Evolutionary conservation across 768 basidiomycete genomes (phyloP).

Genomic region (Kondoa malvinella): DNA sequence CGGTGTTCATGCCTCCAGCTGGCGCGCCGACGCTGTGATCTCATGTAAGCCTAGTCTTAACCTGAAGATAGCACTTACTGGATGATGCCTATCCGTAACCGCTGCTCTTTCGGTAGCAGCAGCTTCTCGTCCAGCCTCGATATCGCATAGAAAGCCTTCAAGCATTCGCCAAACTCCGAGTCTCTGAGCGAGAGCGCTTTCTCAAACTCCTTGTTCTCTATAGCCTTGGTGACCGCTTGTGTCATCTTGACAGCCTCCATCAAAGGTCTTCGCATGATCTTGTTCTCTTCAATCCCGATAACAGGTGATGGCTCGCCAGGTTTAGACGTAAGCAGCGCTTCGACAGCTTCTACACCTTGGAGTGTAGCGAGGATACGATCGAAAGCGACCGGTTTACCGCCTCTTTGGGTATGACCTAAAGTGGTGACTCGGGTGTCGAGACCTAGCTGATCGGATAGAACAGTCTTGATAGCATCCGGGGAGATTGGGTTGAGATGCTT

Average conservation of each 20-base stretch:
- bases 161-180: slow-evolving; percentile 70
- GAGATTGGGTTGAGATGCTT: slow-evolving; percentile 73
- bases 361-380: slow-evolving; percentile 87
- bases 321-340: slow-evolving; percentile 65
- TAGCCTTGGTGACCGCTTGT: slow-evolving; percentile 62
- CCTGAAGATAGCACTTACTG: slow-evolving; percentile 24
- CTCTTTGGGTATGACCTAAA: slow-evolving; percentile 89
- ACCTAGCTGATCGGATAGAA: slow-evolving; percentile 67
- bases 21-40: slow-evolving; percentile 69
- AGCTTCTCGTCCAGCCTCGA: slow-evolving; percentile 45
- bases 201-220: slow-evolving; percentile 63
- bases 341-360: slow-evolving; percentile 87
- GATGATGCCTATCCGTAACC: slow-evolving; percentile 34
- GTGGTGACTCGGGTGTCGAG: slow-evolving; percentile 94
- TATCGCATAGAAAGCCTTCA: slow-evolving; percentile 67
- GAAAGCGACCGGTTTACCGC: slow-evolving; percentile 78
- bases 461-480: slow-evolving; percentile 74
- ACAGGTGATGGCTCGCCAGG: slow-evolving; percentile 89
- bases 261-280: slow-evolving; percentile 75
- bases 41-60: background rate
- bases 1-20: slow-evolving; percentile 97
- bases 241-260: slow-evolving; percentile 90
- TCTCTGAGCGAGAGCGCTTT: slow-evolving; percentile 78
- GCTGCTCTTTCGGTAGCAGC: slow-evolving; percentile 38
- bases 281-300: slow-evolving; percentile 91